Base-by-base conservation (phyloP, 345 rosid genomes). In the Citrus unshiu region DNA sequence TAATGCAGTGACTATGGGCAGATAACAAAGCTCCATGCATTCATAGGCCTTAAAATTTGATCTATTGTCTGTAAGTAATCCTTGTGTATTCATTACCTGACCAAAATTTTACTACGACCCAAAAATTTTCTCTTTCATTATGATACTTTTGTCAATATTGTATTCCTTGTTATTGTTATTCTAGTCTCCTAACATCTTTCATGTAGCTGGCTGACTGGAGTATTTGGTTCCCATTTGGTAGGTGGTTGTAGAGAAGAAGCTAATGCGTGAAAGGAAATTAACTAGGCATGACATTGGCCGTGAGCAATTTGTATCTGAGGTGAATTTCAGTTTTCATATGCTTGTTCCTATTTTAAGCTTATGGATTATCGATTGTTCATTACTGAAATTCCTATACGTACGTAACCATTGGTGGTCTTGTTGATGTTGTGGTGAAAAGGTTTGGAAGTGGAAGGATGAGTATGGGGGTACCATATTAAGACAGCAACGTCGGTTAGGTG, bases 201-300 rank as follows among this genome's bases (percentile, higher is more conserved):
- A 16, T 60, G 58, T 74, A 25, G 57, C n/a, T 61, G 35, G n/a
- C 40, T 73, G 68, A 68, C n/a, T 70, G 70, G 72, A 76, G 79
- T 60, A 27, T 27, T 68, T 70, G 65, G 14, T 57, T 70, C 13
- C 66, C 58, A 19, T 51, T 72, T 66, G 84, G 79, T 85, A 94
- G 99, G 99, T 96, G 70, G 97, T 92, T 72, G 97, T 96, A 69
- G 99, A 96, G 87, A 96, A 93, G 89, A 88, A 89, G 81, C 76
- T 96, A 64, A 94, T 91, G 99, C 94, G 94, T 56, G 99, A 96
- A 39, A 86, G 83, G 54, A 74, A 80, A 19, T 77, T 89, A 80
- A 96, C 92, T 46, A 90, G 99, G 83, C 99, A 94, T 86, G 98
- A 96, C 76, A 5, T 96, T 81, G 99, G 98, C 70, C 98, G 99